Evolutionary conservation across 2,329 filamentous ascomycete species (phyloP).

Genomic region (Cladosporium austrohemisphaericum): DNA sequence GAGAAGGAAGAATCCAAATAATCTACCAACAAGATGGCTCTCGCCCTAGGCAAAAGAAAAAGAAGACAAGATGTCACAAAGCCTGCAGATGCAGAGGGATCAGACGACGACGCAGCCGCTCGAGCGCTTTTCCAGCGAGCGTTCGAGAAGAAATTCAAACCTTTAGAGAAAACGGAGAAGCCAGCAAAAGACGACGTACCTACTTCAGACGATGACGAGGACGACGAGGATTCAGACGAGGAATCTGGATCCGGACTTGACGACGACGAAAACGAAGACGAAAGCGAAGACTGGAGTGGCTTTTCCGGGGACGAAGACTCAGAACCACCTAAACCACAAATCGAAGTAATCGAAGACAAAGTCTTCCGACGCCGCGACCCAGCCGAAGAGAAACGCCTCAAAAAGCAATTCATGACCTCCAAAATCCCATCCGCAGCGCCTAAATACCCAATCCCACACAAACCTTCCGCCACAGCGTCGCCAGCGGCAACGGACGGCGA

Average conservation of each 20-base stretch:
- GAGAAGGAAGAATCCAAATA: not conserved
- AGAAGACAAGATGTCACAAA: slow-evolving; percentile 34
- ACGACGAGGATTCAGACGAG: slow-evolving; percentile 62
- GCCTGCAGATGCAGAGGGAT: slow-evolving; percentile 15
- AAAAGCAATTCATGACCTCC: slow-evolving; percentile 13
- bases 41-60: slow-evolving; percentile 46
- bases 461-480: slow-evolving; percentile 16
- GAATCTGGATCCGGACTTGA: slow-evolving; percentile 46
- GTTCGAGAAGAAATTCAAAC: slow-evolving; percentile 85
- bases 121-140: slow-evolving; percentile 75
- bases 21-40: slow-evolving; percentile 33
- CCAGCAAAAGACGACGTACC: slow-evolving; percentile 31
- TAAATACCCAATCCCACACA: slow-evolving; percentile 2
- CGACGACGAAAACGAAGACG: slow-evolving; percentile 46
- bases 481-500: slow-evolving; percentile 42
- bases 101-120: slow-evolving; percentile 45
- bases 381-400: slow-evolving; percentile 8
- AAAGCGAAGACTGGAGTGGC: not conserved
- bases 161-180: slow-evolving; percentile 41
- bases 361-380: not conserved
- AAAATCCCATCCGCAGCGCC: slow-evolving; percentile 7
- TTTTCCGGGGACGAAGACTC: slow-evolving; percentile 1
- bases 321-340: slow-evolving; percentile 7
- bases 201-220: slow-evolving; percentile 44
- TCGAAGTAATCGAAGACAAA: slow-evolving; percentile 12